Conservation (phyloP, 192 early-diverging fungal genomes). For the Coemansia sp. region DNA sequence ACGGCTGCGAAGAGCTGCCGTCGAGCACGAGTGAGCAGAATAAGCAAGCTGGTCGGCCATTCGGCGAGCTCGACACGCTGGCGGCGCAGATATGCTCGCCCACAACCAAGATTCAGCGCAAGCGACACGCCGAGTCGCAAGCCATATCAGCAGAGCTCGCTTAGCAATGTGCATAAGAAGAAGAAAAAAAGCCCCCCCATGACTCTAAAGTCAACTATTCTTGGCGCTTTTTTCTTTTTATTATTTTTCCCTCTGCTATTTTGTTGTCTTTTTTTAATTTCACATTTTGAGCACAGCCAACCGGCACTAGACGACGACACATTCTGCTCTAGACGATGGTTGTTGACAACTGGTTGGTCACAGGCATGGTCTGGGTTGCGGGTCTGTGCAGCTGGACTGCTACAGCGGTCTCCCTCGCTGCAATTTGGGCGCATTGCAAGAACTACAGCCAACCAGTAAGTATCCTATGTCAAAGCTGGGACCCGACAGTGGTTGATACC, state of each 20-base stretch:
- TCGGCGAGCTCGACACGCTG: conserved; percentile 43
- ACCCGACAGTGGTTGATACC: neutral
- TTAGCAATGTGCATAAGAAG: neutral
- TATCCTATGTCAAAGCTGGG: neutral
- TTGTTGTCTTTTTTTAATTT: neutral
- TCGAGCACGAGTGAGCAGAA: neutral
- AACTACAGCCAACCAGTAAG: conserved; percentile 56
- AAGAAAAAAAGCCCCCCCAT: too few relatives aligned
- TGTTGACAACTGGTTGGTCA: conserved; percentile 34
- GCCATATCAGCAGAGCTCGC: neutral
- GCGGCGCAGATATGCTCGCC: conserved; percentile 40
- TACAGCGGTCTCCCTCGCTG: conserved; percentile 49
- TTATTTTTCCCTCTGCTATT: neutral
- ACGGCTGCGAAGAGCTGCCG: conserved; percentile 15
- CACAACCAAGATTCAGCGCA: conserved; percentile 54
- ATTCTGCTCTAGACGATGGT: conserved; percentile 14
- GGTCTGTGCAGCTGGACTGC: conserved; percentile 53
- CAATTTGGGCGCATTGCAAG: conserved; percentile 59
- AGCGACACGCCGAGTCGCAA: conserved; percentile 33
- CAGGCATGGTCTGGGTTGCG: conserved; percentile 48
- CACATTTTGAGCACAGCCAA: neutral
- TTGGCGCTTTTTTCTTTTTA: neutral
- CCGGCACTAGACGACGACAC: neutral
- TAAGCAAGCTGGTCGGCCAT: conserved; percentile 8
- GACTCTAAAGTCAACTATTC: neutral